These are phyloP conservation scores for Dothideomycetidae sp. DNA, from an alignment of 2,329 filamentous ascomycete genomes.

Conservation along the genomic window DNA sequence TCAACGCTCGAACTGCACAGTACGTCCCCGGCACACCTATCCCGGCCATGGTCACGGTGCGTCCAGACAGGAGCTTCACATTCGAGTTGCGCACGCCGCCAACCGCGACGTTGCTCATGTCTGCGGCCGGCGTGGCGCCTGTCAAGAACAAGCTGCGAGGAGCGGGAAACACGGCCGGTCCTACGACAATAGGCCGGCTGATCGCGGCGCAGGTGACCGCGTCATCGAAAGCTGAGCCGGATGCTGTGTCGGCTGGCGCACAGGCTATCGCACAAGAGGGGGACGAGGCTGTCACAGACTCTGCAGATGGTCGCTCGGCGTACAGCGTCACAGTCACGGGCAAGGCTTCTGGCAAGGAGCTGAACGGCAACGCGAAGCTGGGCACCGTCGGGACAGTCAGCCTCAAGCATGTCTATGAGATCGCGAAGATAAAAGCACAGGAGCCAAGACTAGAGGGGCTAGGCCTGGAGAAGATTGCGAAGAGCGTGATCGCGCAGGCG, in stretches of 20 bases:
- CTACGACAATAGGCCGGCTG: slow-evolving; percentile 25
- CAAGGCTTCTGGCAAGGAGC: slow-evolving; percentile 8
- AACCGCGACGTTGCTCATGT: slow-evolving; percentile 79
- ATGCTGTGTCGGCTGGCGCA: slow-evolving; percentile 9
- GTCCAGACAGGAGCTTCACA: slow-evolving; percentile 80
- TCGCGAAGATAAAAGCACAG: slow-evolving; percentile 78
- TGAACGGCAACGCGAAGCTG: slow-evolving; percentile 46
- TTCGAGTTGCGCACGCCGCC: slow-evolving; percentile 90
- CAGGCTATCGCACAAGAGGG: slow-evolving; percentile 25
- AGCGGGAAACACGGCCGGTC: slow-evolving; percentile 41
- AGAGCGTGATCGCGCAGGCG: slow-evolving; percentile 51
- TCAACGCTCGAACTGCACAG: slow-evolving; percentile 86
- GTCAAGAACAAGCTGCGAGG: slow-evolving; percentile 67
- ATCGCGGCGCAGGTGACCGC: slow-evolving; percentile 24
- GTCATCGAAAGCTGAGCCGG: slow-evolving; percentile 8
- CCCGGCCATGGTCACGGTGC: slow-evolving; percentile 80
- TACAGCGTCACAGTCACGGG: slow-evolving; percentile 1
- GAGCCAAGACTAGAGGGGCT: slow-evolving; percentile 44
- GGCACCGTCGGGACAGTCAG: slow-evolving; percentile 74
- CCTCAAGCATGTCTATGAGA: slow-evolving; percentile 93
- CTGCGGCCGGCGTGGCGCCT: slow-evolving; percentile 61
- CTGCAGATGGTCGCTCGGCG: not conserved
- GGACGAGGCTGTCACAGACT: slow-evolving; percentile 6
- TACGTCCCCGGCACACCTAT: slow-evolving; percentile 72
- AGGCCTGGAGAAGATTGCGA: slow-evolving; percentile 67